phyloP scores from a whole-genome alignment of 225 moss, liverwort and hornwort genomes.

The Lunularia cruciata region DNA sequence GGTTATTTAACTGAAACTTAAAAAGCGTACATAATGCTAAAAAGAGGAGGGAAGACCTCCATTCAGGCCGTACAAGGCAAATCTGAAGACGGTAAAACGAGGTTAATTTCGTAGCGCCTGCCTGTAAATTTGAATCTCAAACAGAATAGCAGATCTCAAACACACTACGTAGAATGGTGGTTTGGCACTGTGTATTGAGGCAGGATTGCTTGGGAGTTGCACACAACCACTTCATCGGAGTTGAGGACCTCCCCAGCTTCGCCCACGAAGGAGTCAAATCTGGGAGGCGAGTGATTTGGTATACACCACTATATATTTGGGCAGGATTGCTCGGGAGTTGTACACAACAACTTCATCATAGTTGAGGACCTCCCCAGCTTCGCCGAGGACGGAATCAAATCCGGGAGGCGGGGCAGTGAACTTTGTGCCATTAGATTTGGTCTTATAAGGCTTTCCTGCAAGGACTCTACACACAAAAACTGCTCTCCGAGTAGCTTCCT shows the following conservation, averaged over 20 bases:
- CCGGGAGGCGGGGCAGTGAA: slow-evolving; percentile 10
- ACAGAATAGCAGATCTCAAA: too few relatives aligned
- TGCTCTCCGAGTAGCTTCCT: slow-evolving; percentile 10
- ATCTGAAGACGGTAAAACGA: too few relatives aligned
- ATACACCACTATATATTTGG: slow-evolving; percentile 15
- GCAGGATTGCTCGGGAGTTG: slow-evolving; percentile 18
- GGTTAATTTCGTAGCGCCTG: too few relatives aligned
- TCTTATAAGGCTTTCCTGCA: slow-evolving; percentile 12
- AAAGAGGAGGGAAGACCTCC: too few relatives aligned
- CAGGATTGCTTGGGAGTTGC: slow-evolving; percentile 16
- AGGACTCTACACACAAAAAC: slow-evolving; percentile 25
- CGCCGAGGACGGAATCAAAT: slow-evolving; percentile 23
- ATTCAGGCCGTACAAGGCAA: too few relatives aligned
- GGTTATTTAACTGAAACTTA: too few relatives aligned
- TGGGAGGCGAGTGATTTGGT: neutral
- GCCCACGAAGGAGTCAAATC: too few relatives aligned
- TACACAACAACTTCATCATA: slow-evolving; percentile 34
- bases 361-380: slow-evolving; percentile 15
- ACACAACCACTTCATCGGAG: slow-evolving; percentile 29
- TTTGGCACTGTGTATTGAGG: slow-evolving; percentile 13
- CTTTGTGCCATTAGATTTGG: neutral
- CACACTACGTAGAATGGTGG: too few relatives aligned
- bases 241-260: slow-evolving; percentile 20
- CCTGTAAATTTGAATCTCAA: too few relatives aligned
- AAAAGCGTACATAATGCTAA: too few relatives aligned